Conservation (phyloP, 1,284 basidiomycete genomes). For the Spongispora temasekensis region DNA sequence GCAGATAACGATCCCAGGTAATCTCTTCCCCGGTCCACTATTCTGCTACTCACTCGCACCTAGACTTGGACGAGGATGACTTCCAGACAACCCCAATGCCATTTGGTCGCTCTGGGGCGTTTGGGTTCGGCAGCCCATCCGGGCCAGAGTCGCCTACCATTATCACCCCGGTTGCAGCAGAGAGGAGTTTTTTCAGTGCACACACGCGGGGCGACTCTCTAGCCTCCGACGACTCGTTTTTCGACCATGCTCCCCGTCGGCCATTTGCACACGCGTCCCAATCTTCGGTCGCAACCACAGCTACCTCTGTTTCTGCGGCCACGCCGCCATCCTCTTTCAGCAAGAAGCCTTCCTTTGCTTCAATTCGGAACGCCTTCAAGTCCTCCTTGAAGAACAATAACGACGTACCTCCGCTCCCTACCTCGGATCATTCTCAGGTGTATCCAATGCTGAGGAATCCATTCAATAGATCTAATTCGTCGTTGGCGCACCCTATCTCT, state of each 20-base stretch:
- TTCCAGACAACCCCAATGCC: constrained; percentile 61
- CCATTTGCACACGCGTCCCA: constrained; percentile 69
- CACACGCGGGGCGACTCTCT: constrained; percentile 77
- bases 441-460: constrained; percentile 76
- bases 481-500: constrained; percentile 48
- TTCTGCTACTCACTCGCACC: constrained; percentile 4
- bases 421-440: constrained; percentile 57
- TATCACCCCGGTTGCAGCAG: constrained; percentile 40
- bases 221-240: constrained; percentile 63
- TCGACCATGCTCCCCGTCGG: constrained; percentile 57
- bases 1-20: constrained; percentile 83
- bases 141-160: constrained; percentile 69
- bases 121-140: constrained; percentile 43
- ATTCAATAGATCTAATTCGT: constrained; percentile 78
- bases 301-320: constrained; percentile 25
- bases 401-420: constrained; percentile 67
- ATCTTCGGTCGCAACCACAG: constrained; percentile 60
- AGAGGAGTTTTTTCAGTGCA: constrained; percentile 57
- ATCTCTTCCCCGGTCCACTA: constrained; percentile 10
- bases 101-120: constrained; percentile 57
- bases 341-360: constrained; percentile 85
- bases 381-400: constrained; percentile 51
- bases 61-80: constrained; percentile 76
- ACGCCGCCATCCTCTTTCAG: constrained; percentile 53
- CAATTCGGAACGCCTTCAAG: constrained; percentile 88